Conservation (phyloP, 495 filamentous ascomycete genomes). For the Lophiotrema nucula region DNA sequence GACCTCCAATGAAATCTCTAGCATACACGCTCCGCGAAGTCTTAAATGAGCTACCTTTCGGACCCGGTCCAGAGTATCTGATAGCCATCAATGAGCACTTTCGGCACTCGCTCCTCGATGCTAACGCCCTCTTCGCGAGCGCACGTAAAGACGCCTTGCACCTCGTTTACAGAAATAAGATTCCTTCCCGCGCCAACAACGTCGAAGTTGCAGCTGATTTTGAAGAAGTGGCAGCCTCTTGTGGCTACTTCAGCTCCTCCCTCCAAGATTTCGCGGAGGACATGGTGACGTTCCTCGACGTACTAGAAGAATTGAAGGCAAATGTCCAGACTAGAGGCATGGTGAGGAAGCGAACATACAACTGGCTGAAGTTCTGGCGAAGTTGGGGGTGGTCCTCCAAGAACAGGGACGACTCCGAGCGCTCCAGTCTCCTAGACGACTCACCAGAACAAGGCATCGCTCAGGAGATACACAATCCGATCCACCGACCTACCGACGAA, state of each 20-base stretch:
- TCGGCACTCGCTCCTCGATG: conserved; percentile 70
- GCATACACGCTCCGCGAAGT: conserved; percentile 86
- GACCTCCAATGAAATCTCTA: conserved; percentile 93
- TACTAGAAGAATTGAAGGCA: conserved; percentile 78
- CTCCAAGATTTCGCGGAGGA: conserved; percentile 87
- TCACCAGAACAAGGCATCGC: conserved; percentile 26
- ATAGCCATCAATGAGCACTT: conserved; percentile 78
- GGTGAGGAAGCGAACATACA: conserved; percentile 65
- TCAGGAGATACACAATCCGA: conserved; percentile 29
- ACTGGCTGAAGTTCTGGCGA: conserved; percentile 83
- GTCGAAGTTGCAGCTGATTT: conserved; percentile 84
- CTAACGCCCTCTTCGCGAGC: conserved; percentile 71
- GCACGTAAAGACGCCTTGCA: conserved; percentile 73
- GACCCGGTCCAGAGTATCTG: conserved; percentile 57
- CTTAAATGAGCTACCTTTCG: conserved; percentile 82
- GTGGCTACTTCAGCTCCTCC: conserved; percentile 90
- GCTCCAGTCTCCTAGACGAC: conserved; percentile 17
- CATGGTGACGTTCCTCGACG: conserved; percentile 74
- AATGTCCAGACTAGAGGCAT: conserved; percentile 56
- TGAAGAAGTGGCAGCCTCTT: conserved; percentile 93
- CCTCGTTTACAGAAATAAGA: conserved; percentile 73
- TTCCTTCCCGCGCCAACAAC: conserved; percentile 61
- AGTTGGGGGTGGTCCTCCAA: conserved; percentile 24
- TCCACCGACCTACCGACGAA: conserved; percentile 18
- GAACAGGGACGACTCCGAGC: conserved; percentile 22